Evolutionary conservation across 2,329 filamentous ascomycete species (phyloP).

Genomic region (Biscogniauxia mediterranea): DNA sequence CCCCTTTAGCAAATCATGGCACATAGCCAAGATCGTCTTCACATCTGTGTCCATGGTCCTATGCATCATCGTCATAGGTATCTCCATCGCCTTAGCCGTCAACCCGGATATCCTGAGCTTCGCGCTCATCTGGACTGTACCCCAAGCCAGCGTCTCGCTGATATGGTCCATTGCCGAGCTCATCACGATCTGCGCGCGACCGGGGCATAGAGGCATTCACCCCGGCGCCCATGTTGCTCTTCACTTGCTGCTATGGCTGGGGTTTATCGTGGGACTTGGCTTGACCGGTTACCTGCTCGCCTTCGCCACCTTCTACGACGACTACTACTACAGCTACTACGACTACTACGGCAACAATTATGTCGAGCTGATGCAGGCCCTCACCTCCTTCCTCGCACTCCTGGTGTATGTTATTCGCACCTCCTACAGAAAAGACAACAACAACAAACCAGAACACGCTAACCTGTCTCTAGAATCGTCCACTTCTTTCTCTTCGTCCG

Average conservation of each 20-base stretch:
- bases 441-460: too few species aligned
- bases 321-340: slow-evolving; percentile 15
- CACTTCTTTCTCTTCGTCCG: slow-evolving; percentile 26
- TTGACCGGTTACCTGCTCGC: slow-evolving; percentile 16
- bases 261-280: slow-evolving; percentile 14
- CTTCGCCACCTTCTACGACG: slow-evolving; percentile 7
- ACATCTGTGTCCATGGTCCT: slow-evolving; percentile 18
- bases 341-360: slow-evolving; percentile 1
- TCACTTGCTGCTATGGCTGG: slow-evolving; percentile 25
- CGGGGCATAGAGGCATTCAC: slow-evolving; percentile 25
- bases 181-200: slow-evolving; percentile 17
- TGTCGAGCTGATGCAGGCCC: slow-evolving; percentile 6
- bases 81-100: slow-evolving; percentile 18
- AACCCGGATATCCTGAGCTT: slow-evolving; percentile 14
- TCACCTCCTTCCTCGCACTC: slow-evolving; percentile 5
- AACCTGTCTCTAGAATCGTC: slow-evolving; percentile 15
- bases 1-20: slow-evolving; percentile 14
- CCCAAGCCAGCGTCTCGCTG: slow-evolving; percentile 23
- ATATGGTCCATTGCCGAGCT: slow-evolving; percentile 24
- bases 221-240: slow-evolving; percentile 30
- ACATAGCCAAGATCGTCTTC: slow-evolving; percentile 17
- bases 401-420: not conserved
- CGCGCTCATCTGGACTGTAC: slow-evolving; percentile 22
- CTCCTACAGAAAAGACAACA: not conserved
- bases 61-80: slow-evolving; percentile 18